Conservation (phyloP, 371 early-diverging fungal species). For the Smittium culicis region DNA sequence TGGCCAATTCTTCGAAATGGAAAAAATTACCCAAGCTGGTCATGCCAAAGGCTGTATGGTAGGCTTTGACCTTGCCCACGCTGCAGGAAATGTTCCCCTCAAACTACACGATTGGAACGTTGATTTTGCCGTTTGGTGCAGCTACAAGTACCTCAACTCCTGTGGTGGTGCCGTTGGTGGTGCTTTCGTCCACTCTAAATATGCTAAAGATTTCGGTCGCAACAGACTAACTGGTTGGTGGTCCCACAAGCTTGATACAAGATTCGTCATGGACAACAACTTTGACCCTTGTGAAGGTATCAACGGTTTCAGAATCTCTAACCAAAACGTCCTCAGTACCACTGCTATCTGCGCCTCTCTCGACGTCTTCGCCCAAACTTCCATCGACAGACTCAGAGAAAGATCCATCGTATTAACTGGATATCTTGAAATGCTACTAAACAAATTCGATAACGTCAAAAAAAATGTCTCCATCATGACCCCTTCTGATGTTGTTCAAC, state of each 20-base stretch:
- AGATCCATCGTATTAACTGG: conserved; percentile 65
- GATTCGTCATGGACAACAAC: conserved; percentile 60
- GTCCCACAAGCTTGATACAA: conserved; percentile 66
- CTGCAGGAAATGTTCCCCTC: conserved; percentile 83
- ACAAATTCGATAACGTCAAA: conserved; percentile 13
- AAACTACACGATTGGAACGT: conserved; percentile 88
- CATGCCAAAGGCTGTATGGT: conserved; percentile 77
- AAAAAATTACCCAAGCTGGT: conserved; percentile 66
- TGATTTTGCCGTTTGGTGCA: conserved; percentile 97
- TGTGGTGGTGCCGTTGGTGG: conserved; percentile 91
- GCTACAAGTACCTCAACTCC: conserved; percentile 92
- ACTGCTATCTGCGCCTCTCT: conserved; percentile 61
- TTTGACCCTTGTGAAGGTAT: conserved; percentile 74
- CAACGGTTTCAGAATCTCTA: conserved; percentile 73
- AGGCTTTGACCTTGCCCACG: conserved; percentile 93
- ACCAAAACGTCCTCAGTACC: conserved; percentile 65
- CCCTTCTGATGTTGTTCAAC: conserved; percentile 51
- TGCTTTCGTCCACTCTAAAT: conserved; percentile 67
- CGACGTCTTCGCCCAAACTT: conserved; percentile 59
- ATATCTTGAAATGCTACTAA: conserved; percentile 59
- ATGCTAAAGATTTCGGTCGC: conserved; percentile 36
- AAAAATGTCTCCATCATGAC: conserved; percentile 51
- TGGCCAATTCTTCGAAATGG: conserved; percentile 85
- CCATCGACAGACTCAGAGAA: conserved; percentile 46
- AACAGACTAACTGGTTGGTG: conserved; percentile 79